Base-by-base conservation (phyloP, 2,329 filamentous ascomycete species). In the Penicillium sp. region DNA sequence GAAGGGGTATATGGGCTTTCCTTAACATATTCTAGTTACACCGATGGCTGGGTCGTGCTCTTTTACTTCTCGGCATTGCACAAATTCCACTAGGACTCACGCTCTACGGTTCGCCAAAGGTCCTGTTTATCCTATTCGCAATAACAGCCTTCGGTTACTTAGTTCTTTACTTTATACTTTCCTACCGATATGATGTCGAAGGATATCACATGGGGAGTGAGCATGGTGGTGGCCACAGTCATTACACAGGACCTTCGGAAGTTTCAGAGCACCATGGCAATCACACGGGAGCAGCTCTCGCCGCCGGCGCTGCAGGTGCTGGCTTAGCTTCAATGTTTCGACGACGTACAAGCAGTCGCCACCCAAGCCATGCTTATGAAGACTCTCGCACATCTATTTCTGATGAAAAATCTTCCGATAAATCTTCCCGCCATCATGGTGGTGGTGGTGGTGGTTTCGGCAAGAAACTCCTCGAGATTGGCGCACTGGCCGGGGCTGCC, bases 71-170 rank as follows among this genome's bases (percentile, higher is more conserved):
- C 4, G 94, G 91, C 0, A 87, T 97, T 63, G 83, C 88, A 4
- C 94, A 99, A 72, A 86, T 99, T 12, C 89, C 94, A 0, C 81
- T 99, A 0, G 94, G 94, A 0, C 81, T 99, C 47, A 93, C 93
- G 0, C 81, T 99, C 1, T 99, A 97, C 69, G 94, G 94, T 6
- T 96, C 93, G 31, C 93, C 94, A 6, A 86, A 89, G 68, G 85
- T 83, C 38, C 82, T 93, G 4, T 99, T 97, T 73, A 86, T 99
- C 52, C 79, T 97, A 4, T 99, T 89, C 69, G 83, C 93, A 0
- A 62, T 97, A 0, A 93, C 89, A 81, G 88, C 89, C 72, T 84
- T 86, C 29, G 81, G 89, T 19, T 78, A 97, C 35, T 65, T 97
- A 17, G 68, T 92, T 2, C 63, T 86, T 15, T 97, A 92, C 75